Evolutionary conservation across 2,329 filamentous ascomycete genomes (phyloP).

Genomic region (Zymoseptoria tritici): DNA sequence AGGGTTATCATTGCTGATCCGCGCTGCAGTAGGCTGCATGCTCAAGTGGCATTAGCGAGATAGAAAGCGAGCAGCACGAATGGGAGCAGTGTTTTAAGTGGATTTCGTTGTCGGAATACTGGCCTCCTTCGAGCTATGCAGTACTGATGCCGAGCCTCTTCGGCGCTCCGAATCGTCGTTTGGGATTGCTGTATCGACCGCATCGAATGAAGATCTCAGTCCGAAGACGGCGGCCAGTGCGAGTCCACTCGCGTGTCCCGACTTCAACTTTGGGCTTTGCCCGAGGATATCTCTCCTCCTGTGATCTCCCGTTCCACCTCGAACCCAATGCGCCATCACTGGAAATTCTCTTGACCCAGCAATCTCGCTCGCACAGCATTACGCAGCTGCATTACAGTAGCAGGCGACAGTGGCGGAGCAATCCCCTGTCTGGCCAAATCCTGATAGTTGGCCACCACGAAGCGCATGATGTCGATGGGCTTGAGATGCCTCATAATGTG

Average conservation of each 20-base stretch:
- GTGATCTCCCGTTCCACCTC: no score
- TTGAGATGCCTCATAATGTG: conserved; percentile 33
- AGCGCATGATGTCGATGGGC: conserved; percentile 32
- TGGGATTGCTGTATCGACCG: no score
- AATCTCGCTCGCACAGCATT: conserved; percentile 13
- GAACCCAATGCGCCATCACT: not conserved
- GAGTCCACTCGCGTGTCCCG: not conserved
- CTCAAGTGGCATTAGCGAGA: no score
- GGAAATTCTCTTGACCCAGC: not conserved
- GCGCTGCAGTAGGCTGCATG: no score
- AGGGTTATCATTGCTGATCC: no score
- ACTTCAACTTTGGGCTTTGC: not conserved
- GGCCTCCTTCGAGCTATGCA: not conserved
- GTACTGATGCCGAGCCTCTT: no score
- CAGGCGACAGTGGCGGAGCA: conserved; percentile 25
- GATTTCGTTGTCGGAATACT: not conserved
- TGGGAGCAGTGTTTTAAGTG: not conserved
- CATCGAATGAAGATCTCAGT: not conserved
- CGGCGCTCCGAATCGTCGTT: no score
- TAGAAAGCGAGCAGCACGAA: not conserved
- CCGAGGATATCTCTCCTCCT: no score
- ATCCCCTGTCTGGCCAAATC: conserved; percentile 28
- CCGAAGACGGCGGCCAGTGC: not conserved
- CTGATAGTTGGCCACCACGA: conserved; percentile 34
- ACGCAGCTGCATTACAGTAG: conserved; percentile 21